Conservation (phyloP, 495 filamentous ascomycete genomes). For the Xylaria cubensis region DNA sequence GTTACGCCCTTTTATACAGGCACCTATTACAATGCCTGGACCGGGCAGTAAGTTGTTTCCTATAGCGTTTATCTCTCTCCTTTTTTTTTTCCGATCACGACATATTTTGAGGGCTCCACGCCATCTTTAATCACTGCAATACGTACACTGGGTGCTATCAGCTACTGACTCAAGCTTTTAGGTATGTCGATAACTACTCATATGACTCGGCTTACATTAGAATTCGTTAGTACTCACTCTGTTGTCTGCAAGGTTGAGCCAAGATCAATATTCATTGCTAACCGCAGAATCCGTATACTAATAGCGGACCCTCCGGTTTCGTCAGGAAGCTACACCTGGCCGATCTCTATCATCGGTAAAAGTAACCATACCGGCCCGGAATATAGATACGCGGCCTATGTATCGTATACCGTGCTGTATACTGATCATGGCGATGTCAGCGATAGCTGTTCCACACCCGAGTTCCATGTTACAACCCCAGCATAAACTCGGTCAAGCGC, state of each 20-base stretch:
- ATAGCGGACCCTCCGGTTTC: not conserved
- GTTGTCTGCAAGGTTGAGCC: not conserved
- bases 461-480: constrained; percentile 10
- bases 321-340: not conserved
- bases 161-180: not conserved
- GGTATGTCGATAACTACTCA: not conserved
- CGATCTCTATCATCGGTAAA: not conserved
- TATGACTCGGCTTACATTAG: not conserved
- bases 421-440: constrained; percentile 6
- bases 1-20: not conserved
- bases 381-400: not conserved
- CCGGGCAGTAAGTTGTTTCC: not conserved
- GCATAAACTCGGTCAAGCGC: constrained; percentile 11
- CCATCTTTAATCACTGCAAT: not conserved
- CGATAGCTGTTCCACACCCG: constrained; percentile 9
- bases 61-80: not conserved
- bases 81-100: not conserved
- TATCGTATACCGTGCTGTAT: constrained; percentile 13
- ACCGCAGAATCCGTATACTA: not conserved
- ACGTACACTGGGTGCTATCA: not conserved
- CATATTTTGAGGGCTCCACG: not conserved
- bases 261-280: not conserved
- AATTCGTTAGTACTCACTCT: not conserved
- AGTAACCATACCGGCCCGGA: not conserved
- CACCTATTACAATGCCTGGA: not conserved